Base-by-base conservation (phyloP, 1,139 yeast species). In the Geotrichum phurueaensis region DNA sequence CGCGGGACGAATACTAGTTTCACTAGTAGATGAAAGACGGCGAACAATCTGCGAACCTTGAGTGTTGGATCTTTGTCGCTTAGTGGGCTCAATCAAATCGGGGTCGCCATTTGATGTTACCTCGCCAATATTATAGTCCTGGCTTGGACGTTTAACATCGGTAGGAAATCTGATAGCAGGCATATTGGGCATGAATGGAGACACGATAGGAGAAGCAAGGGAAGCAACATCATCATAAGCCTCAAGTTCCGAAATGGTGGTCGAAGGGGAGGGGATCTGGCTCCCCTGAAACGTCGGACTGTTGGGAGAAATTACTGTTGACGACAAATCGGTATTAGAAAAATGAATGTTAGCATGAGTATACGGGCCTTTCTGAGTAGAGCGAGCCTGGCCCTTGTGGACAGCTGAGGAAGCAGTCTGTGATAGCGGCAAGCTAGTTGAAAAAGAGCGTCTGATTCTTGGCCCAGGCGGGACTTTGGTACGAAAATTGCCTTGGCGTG, bases 191-290 rank as follows among this genome's bases (percentile, higher is more conserved):
- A 57, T 23, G 43, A 52, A 62, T 5, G 64, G 64, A 5, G 64
- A 62, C 6, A 59, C 60, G 3, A 49, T 56, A n/a, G 64, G 64
- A 5, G 64, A 62, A 39, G 58, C 56, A 10, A 62, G 49, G 1
- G 49, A 45, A n/a, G 60, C 39, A 13, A 49, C 51, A 23, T 58
- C 61, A 25, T 58, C 63, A 18, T 31, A 43, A 20, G 52, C 45
- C 6, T 58, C 60, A 15, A 50, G 23, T 27, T 59, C 61, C 27
- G 51, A 51, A 29, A 55, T 25, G 20, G 60, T 58, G 10, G 58
- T 47, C n/a, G 61, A 51, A 10, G 61, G 61, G 7, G 61, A 59
- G 2, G 56, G 56, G 48, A 55, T 36, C 25, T 51, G 60, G 18
- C 15, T 36, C 13, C 47, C 33, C 51, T 45, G 36, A 50, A 53